Evolutionary conservation across 192 early-diverging fungal genomes (phyloP).

Genomic region (Linderina pennispora): DNA sequence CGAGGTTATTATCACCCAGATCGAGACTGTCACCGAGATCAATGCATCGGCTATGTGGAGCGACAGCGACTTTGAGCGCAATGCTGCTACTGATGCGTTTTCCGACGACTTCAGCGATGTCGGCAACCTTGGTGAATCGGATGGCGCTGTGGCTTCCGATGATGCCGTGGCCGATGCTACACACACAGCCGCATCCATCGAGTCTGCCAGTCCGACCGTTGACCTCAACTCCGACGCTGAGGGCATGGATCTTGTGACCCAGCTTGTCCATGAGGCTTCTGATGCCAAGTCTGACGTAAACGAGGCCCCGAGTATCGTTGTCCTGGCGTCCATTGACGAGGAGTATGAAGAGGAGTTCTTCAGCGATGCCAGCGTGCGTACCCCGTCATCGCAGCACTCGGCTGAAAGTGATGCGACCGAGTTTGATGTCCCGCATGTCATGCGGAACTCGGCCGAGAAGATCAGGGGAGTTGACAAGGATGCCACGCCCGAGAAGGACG

Average conservation of each 20-base stretch:
- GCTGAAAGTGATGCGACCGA: not conserved
- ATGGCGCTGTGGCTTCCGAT: no score
- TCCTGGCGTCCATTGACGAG: conserved; percentile 34
- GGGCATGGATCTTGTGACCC: conserved; percentile 27
- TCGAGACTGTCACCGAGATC: conserved; percentile 16
- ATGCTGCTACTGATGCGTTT: not conserved
- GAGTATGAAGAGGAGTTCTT: conserved; percentile 40
- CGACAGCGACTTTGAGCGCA: no score
- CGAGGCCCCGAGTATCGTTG: conserved; percentile 35
- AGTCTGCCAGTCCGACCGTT: conserved; percentile 1
- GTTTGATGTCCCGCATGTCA: not conserved
- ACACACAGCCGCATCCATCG: no score
- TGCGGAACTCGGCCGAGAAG: conserved; percentile 9
- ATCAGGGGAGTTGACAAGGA: not conserved
- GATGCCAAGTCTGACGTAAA: conserved; percentile 9
- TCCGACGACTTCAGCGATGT: not conserved
- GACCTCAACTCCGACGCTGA: conserved; percentile 35
- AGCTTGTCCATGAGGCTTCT: conserved; percentile 16
- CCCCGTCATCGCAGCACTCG: not conserved
- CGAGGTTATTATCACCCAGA: conserved; percentile 6
- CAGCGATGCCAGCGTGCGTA: not conserved
- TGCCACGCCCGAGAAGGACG: conserved; percentile 5
- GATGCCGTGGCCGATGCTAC: no score
- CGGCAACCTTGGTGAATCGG: not conserved
- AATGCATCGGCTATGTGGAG: no score